Conservation (phyloP, 345 rosid genomes). For the Alliaria petiolata region DNA sequence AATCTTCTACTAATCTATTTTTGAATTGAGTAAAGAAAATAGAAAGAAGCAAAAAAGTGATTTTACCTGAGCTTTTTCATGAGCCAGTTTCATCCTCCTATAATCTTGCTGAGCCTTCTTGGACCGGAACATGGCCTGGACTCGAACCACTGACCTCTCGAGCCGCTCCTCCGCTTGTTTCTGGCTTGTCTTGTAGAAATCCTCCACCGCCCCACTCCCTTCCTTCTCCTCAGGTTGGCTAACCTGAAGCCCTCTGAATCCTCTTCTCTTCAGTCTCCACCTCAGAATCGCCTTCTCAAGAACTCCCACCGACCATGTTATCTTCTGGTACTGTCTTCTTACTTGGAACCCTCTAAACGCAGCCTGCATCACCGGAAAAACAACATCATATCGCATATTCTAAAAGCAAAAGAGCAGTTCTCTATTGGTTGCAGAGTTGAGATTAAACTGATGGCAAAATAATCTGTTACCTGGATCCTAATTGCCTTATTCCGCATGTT, state of each 20-base stretch:
- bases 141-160: constrained; percentile 70
- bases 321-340: constrained; percentile 75
- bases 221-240: constrained; percentile 45
- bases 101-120: constrained; percentile 93
- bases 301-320: constrained; percentile 93
- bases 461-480: constrained; percentile 63
- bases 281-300: constrained; percentile 87
- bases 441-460: background rate
- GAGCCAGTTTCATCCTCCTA: constrained; percentile 75
- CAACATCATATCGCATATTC: background rate
- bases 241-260: constrained; percentile 81
- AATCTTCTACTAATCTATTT: background rate
- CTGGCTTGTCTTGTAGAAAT: constrained; percentile 68
- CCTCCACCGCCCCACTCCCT: constrained; percentile 51
- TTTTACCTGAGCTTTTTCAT: constrained; percentile 63
- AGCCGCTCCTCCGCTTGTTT: constrained; percentile 91
- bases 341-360: constrained; percentile 80
- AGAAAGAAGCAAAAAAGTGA: background rate
- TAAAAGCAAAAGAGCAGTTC: background rate
- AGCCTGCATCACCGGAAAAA: constrained; percentile 52
- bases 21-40: background rate
- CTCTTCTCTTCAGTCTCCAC: constrained; percentile 91
- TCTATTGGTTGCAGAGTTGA: background rate
- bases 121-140: constrained; percentile 96
- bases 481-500: constrained; percentile 67